These are phyloP conservation scores for Oryza brachyantha DNA, from an alignment of 176 grass and related monocot genomes.

Conservation along the genomic window DNA sequence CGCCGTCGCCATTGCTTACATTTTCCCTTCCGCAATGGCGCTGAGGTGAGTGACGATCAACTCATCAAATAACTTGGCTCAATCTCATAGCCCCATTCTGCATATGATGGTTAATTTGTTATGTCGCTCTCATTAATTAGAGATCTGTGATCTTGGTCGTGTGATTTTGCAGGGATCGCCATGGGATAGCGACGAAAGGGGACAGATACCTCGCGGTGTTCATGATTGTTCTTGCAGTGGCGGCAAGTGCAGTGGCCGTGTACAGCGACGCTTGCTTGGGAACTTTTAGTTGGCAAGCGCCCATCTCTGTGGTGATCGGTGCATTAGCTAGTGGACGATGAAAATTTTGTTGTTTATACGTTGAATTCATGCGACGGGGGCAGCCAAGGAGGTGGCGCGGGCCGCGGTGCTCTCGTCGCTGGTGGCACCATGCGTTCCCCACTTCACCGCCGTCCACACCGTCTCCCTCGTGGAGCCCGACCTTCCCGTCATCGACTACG, in stretches of 20 bases:
- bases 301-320: neutral
- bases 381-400: too few relatives aligned
- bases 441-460: too few relatives aligned
- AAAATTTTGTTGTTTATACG: neutral
- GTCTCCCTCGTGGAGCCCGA: too few relatives aligned
- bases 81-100: neutral
- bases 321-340: neutral
- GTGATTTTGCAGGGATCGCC: constrained; percentile 52
- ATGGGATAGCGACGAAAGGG: constrained; percentile 69
- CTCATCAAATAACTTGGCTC: neutral
- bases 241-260: constrained; percentile 75
- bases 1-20: constrained; percentile 80
- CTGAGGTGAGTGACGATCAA: constrained; percentile 48
- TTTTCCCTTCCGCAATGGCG: constrained; percentile 71
- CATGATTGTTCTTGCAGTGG: constrained; percentile 72
- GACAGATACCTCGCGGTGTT: constrained; percentile 61
- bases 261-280: constrained; percentile 72
- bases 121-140: too few relatives aligned
- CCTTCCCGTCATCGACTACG: too few relatives aligned
- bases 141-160: neutral
- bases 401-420: too few relatives aligned
- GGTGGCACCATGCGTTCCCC: too few relatives aligned
- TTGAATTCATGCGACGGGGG: too few relatives aligned
- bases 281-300: neutral
- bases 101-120: too few relatives aligned